Base-by-base conservation (phyloP, 2,329 filamentous ascomycete genomes). In the Aspergillus cejpii region DNA sequence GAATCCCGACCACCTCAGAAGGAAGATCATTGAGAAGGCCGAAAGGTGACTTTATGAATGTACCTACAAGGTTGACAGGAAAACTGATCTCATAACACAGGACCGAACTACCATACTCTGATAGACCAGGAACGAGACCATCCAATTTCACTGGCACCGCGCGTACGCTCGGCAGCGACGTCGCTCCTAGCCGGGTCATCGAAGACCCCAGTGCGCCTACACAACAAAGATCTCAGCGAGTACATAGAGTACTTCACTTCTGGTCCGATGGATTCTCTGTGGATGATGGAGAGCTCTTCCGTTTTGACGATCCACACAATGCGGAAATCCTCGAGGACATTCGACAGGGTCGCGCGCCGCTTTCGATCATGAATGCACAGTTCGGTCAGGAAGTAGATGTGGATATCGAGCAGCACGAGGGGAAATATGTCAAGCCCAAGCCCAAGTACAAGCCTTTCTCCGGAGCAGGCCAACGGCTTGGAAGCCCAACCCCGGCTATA, bases 181-280 rank as follows among this genome's bases (percentile, higher is more conserved):
- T 82, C 55, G 68, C 75, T 15, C 79, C 79, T 12, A 81, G 78
- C 48, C 70, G 71, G 44, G 66, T 78, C 11, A 73, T 83, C 42
- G 71, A 75, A 39, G 74, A 77, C 53, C 73, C 78, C 12, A 67
- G 60, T 19, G 66, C 68, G 11, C 65, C 69, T 42, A 55, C 62
- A 14, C 59, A 68, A 20, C 66, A 65, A 41, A 64, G 63, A 10
- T 63, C 72, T n/a, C 67, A 72, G 46, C 75, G 75, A 20, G 78
- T 80, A 19, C 73, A 73, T 29, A 73, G 80, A 44, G 77, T 73
- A 19, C 72, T 84, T 33, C 79, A 84, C 55, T 76, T 84, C 52
- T 84, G 80, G 80, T 69, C 73, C 5, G 78, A 84, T 59, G 80
- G 80, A 17, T 83, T 83, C 57, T 82, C 79, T 2, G 77, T 84